Percentiles rank a stretch among this genome's conserved stretches.
Evolutionary conservation across 352 stramenopile species (phyloP).

Genomic region (Globisporangium spiculum): DNA sequence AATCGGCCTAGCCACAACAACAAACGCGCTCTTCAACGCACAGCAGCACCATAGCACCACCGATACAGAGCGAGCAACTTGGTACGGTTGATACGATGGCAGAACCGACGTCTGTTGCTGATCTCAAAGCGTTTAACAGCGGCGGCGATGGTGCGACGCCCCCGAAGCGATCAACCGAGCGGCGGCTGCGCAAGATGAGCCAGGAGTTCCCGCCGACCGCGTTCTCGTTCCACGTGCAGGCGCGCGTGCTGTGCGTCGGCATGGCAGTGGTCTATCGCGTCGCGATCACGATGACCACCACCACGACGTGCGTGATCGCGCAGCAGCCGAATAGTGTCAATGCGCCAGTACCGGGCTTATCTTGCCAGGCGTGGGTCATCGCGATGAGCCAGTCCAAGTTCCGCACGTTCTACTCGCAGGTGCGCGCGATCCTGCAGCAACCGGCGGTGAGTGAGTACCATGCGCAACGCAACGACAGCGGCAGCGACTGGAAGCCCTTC

Average conservation of each 20-base stretch:
- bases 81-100: neutral
- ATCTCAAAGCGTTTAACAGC: neutral
- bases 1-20: neutral
- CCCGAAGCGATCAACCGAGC: constrained; percentile 25
- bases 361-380: constrained; percentile 50
- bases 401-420: constrained; percentile 41
- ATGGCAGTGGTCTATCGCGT: constrained; percentile 56
- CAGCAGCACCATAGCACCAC: neutral
- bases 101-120: neutral
- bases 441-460: constrained; percentile 25
- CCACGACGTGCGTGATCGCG: constrained; percentile 17
- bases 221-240: constrained; percentile 45
- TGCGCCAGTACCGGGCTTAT: constrained; percentile 17
- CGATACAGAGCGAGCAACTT: neutral
- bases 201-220: constrained; percentile 45
- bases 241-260: constrained; percentile 52
- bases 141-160: neutral
- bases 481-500: constrained; percentile 49
- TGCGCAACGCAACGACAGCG: constrained; percentile 12
- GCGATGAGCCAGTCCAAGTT: constrained; percentile 65
- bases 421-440: constrained; percentile 39
- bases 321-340: constrained; percentile 15
- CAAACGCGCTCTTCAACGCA: neutral
- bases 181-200: constrained; percentile 61
- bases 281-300: constrained; percentile 29